Evolutionary conservation across 1,284 basidiomycete genomes (phyloP).

Genomic region (Fereydounia khargensis): DNA sequence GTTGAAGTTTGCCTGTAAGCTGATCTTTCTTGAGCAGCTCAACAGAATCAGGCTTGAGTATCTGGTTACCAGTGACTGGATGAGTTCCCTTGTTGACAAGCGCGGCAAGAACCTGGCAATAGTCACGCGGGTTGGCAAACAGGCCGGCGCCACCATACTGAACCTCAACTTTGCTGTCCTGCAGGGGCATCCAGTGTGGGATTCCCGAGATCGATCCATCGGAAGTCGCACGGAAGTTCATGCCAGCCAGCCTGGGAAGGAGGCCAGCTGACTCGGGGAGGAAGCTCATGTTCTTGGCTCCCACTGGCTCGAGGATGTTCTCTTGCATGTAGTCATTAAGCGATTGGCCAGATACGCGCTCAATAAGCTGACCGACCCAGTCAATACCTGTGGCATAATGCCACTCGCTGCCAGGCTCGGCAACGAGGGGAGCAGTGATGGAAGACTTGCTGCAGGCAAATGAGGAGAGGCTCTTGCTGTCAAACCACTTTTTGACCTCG

Average conservation of each 20-base stretch:
- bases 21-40: no score
- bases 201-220: neutral
- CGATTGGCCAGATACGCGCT: constrained; percentile 27
- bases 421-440: neutral
- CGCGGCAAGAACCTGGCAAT: constrained; percentile 29
- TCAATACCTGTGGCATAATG: constrained; percentile 35
- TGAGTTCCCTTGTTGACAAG: constrained; percentile 40
- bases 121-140: constrained; percentile 13
- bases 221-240: constrained; percentile 1
- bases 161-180: constrained; percentile 25
- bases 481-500: constrained; percentile 11
- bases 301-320: constrained; percentile 44
- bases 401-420: constrained; percentile 37
- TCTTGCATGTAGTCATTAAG: constrained; percentile 37
- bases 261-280: constrained; percentile 7
- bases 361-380: constrained; percentile 34
- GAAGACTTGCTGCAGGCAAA: neutral
- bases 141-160: constrained; percentile 30
- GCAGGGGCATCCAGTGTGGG: constrained; percentile 6
- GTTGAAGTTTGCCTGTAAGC: no score
- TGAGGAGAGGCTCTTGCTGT: constrained; percentile 6
- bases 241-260: constrained; percentile 9
- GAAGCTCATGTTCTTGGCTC: constrained; percentile 38
- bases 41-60: constrained; percentile 37
- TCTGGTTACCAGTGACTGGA: constrained; percentile 23